phyloP scores from a whole-genome alignment of 495 filamentous ascomycete species.

The Lasiosphaeria ovina region DNA sequence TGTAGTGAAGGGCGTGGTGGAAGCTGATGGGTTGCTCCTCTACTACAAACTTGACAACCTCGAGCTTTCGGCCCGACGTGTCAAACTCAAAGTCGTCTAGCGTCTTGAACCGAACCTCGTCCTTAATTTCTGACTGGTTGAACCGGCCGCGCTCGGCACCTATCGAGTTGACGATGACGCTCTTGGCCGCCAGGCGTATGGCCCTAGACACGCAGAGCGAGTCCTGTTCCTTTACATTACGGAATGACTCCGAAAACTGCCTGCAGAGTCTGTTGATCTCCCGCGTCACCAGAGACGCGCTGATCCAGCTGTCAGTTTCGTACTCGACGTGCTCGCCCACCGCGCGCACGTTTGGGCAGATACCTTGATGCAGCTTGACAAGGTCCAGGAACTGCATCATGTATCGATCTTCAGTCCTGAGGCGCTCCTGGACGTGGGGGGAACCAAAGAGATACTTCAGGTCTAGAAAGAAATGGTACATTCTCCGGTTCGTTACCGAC shows the following conservation, averaged over 20 bases:
- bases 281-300: conserved; percentile 85
- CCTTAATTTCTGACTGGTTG: conserved; percentile 82
- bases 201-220: conserved; percentile 64
- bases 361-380: conserved; percentile 92
- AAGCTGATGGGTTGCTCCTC: conserved; percentile 92
- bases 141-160: conserved; percentile 88
- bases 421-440: conserved; percentile 76
- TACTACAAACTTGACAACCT: conserved; percentile 82
- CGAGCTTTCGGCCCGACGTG: conserved; percentile 51
- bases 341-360: conserved; percentile 89
- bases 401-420: conserved; percentile 81
- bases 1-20: conserved; percentile 96
- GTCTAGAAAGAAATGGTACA: conserved; percentile 96
- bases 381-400: conserved; percentile 92
- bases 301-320: conserved; percentile 97
- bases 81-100: conserved; percentile 81
- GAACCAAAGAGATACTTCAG: conserved; percentile 85
- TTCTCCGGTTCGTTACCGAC: conserved; percentile 86
- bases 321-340: conserved; percentile 97
- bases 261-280: conserved; percentile 91
- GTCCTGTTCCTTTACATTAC: conserved; percentile 58
- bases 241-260: conserved; percentile 84
- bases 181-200: conserved; percentile 72
- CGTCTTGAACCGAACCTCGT: conserved; percentile 74
- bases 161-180: conserved; percentile 78